Conservation (phyloP, 2,329 filamentous ascomycete species). For the Elsinoe perseae region DNA sequence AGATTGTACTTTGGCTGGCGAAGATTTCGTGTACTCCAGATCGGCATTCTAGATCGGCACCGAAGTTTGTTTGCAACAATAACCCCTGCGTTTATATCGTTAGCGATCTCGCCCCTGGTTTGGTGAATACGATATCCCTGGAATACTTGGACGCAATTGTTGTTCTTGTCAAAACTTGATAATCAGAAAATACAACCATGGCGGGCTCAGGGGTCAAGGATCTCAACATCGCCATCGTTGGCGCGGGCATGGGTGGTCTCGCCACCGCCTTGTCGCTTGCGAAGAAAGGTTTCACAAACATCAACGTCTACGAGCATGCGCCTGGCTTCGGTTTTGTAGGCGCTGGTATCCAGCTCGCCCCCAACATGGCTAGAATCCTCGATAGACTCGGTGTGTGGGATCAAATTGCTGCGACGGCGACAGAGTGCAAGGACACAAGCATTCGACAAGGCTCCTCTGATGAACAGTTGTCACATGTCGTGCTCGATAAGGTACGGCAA, state of each 20-base stretch:
- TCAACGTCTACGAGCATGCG: slow-evolving; percentile 67
- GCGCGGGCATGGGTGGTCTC: slow-evolving; percentile 64
- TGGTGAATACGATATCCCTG: too few relatives aligned
- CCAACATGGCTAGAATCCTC: slow-evolving; percentile 72
- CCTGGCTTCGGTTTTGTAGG: slow-evolving; percentile 71
- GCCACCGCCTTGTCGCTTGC: slow-evolving; percentile 64
- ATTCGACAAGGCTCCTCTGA: slow-evolving; percentile 65
- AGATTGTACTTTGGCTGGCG: not conserved
- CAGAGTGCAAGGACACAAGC: slow-evolving; percentile 61
- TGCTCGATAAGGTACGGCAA: slow-evolving; percentile 57
- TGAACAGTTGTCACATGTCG: slow-evolving; percentile 61
- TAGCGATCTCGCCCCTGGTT: too few relatives aligned
- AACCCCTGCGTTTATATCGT: not conserved
- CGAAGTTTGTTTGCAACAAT: not conserved
- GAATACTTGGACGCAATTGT: too few relatives aligned
- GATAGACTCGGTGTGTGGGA: slow-evolving; percentile 66
- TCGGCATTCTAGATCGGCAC: not conserved
- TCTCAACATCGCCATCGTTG: slow-evolving; percentile 30
- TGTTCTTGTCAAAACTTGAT: too few relatives aligned
- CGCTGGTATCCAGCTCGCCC: slow-evolving; percentile 75
- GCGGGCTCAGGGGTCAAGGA: slow-evolving; percentile 27
- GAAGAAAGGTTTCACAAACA: slow-evolving; percentile 65
- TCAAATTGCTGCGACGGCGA: slow-evolving; percentile 61
- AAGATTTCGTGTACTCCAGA: not conserved
- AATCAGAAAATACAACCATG: slow-evolving; percentile 19